Evolutionary conservation across 2,329 filamentous ascomycete genomes (phyloP), one percentile per base, ranked within the genome.

Genomic region (Trichoderma polysporum): DNA sequence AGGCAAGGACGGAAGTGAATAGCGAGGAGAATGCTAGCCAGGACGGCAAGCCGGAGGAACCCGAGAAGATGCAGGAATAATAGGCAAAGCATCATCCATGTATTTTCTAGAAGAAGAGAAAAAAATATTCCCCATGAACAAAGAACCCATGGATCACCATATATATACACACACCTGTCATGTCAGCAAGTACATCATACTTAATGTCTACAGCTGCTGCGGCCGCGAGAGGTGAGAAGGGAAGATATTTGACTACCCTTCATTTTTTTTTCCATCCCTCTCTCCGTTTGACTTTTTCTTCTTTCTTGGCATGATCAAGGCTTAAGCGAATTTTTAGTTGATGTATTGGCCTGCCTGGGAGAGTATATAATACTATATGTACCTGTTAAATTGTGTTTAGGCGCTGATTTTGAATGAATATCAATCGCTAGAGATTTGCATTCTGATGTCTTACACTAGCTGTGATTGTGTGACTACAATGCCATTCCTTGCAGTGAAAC

Each of bases 141-240:
- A 37, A 37, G 35, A 49, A 57, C n/a, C 52, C 39, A 49, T 65
- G 62, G 58, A 61, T 39, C 56, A 63, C 54, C 65, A 61, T 54
- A 63, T 66, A 68, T 72, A 73, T 76, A 75, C 33, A 61, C n/a
- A 61, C 35, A 50, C 61, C 41, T 45, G 41, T 45, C 13, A 45
- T 66, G 66, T 66, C 69, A 71, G 69, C 69, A 71, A 69, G 63
- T 52, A 52, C 58, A 70, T 69, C 71, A 74, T 75, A 78, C 74
- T 71, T 79, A 79, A 79, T 79, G 77, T 79, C 72, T 79, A 78
- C 70, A 75, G 70, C 67, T 74, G 72, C 67, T 70, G 66, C 54
- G 35, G 61, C 67, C 66, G 67, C 53, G 33, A 62, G 37, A 60
- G 52, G 33, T 25, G 29, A 58, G 29, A 31, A 27, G 31, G 27